Evolutionary conservation across 768 basidiomycete species (phyloP).

Genomic region (Rhizopogon rudus): DNA sequence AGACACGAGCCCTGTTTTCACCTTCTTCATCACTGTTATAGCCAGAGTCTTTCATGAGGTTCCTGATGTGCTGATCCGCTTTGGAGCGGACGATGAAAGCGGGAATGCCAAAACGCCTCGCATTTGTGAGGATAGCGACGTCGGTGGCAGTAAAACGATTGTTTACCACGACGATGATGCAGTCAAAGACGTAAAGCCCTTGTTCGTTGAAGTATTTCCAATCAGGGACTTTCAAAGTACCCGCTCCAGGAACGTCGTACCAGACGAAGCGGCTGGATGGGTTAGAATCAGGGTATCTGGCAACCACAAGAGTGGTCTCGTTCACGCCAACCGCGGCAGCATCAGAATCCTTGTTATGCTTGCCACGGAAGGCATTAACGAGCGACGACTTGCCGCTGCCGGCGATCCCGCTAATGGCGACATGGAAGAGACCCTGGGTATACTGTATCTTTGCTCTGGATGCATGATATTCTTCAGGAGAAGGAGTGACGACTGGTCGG

Average conservation of each 20-base stretch:
- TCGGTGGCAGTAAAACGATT: constrained; percentile 23
- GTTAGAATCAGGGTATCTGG: constrained; percentile 16
- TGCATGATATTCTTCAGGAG: constrained; percentile 7
- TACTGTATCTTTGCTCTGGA: constrained; percentile 1
- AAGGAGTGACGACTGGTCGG: constrained; percentile 11
- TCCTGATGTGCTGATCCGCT: constrained; percentile 27
- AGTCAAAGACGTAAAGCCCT: constrained; percentile 24
- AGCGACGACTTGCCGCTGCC: constrained; percentile 14
- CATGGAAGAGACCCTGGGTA: constrained; percentile 10
- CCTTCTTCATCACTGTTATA: constrained; percentile 14
- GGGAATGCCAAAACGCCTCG: constrained; percentile 19
- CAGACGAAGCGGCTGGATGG: constrained; percentile 15
- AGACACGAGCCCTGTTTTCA: constrained; percentile 1
- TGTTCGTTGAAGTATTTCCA: constrained; percentile 26
- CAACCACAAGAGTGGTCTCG: constrained; percentile 17
- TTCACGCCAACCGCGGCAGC: constrained; percentile 21
- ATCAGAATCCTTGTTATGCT: constrained; percentile 10
- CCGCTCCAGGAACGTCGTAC: constrained; percentile 28
- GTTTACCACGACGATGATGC: constrained; percentile 19
- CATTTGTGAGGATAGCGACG: constrained; percentile 19
- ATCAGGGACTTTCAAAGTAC: constrained; percentile 17
- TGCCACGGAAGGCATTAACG: constrained; percentile 20
- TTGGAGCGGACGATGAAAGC: constrained; percentile 30
- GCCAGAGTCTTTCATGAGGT: constrained; percentile 19
- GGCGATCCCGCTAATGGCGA: constrained; percentile 8